Evolutionary conservation across 345 rosid genomes (phyloP), one percentile per base, ranked within the genome.

Genomic region (Clarkia xantiana): DNA sequence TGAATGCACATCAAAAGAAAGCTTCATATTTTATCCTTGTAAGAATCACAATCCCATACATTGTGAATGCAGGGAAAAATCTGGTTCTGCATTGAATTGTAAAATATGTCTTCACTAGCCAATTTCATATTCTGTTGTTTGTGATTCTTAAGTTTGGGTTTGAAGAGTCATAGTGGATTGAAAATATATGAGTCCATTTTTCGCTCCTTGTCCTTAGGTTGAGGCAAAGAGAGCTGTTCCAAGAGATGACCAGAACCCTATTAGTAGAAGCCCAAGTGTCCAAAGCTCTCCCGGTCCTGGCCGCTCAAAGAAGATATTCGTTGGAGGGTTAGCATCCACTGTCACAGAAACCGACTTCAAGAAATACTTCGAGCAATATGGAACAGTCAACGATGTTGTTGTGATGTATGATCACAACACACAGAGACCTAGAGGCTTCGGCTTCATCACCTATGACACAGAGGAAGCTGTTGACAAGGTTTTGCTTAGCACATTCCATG

Each of bases 191-290:
- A 15, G 53, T 71, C 48, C 50, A 47, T 18, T 20, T 47, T 47
- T 19, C 50, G 18, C 61, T 71, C 14, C 53, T 22, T 49, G 42
- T 55, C 53, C 42, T 54, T 68, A 83, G 94, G 94, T 83, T 47
- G 91, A 82, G 71, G 94, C 94, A 44, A 83, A 83, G 56, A 80
- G 66, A 49, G 94, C 94, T 44, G 82, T 83, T 63, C 94, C 94
- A 8, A 73, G 84, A 62, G 94, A 83, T 67, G 87, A 83, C 44
- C 94, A 83, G 51, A 80, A 62, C 60, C 63, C 74, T 56, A 40
- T 73, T 59, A 70, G 52, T 51, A 80, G 82, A 67, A 79, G 50
- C 56, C 44, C 74, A 47, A 71, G 73, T 67, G 62, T 75, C 63
- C 82, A 80, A 18, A 81, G 84, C 57, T 83, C 87, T 49, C 87